Conservation (phyloP, 78 protist species). For the Dictyostelium firmibasis region DNA sequence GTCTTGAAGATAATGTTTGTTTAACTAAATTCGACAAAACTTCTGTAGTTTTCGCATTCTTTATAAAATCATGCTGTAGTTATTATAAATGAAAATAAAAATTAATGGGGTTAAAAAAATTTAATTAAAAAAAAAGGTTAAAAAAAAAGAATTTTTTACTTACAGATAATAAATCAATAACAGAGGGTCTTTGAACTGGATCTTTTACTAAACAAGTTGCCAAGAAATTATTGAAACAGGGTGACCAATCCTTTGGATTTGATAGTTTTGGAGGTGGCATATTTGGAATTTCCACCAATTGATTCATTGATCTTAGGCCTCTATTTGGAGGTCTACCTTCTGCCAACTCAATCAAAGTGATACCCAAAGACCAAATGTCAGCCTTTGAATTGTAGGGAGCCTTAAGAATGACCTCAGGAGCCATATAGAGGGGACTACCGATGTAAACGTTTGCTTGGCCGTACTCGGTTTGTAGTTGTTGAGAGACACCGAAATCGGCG, state of each 20-base stretch:
- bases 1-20: constrained; percentile 1
- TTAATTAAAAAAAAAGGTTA: not conserved
- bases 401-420: constrained; percentile 80
- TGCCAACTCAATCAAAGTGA: constrained; percentile 80
- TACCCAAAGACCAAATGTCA: constrained; percentile 82
- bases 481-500: constrained; percentile 84
- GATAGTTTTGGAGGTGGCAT: constrained; percentile 83
- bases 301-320: constrained; percentile 73
- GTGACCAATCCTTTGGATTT: constrained; percentile 79
- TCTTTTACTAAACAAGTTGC: constrained; percentile 86
- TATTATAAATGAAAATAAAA: not conserved
- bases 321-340: constrained; percentile 82
- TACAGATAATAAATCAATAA: constrained; percentile 60
- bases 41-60: constrained; percentile 50
- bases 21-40: constrained; percentile 24
- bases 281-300: constrained; percentile 77
- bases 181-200: constrained; percentile 86
- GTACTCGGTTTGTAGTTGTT: constrained; percentile 58
- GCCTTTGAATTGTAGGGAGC: constrained; percentile 75
- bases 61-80: constrained; percentile 51
- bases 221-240: constrained; percentile 85
- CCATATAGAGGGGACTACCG: constrained; percentile 86
- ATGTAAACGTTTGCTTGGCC: constrained; percentile 63
- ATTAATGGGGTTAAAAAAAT: not conserved
- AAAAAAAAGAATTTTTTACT: not conserved